Base-by-base conservation (phyloP, 805 yeast species). In the Candida pseudofarinosa region DNA sequence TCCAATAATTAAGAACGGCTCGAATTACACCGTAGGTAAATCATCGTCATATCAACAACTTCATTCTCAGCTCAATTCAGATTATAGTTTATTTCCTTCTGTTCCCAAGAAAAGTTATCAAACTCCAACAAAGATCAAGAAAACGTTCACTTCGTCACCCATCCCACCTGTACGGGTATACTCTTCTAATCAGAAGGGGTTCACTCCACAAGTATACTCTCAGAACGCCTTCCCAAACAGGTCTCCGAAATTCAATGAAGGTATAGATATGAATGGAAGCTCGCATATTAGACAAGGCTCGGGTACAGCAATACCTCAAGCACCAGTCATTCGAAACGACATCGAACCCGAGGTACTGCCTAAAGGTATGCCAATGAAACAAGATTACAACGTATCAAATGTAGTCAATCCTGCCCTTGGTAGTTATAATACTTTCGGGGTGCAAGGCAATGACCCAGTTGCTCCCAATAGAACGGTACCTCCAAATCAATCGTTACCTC, bases 41-140 rank as follows among this genome's bases (percentile, higher is more conserved):
- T 65, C 72, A 4, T 56, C 40, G 38, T 61, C 72, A 3, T 62
- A 60, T 40, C 73, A 67, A 34, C 69, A 66, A 39, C 56, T 69
- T 44, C 74, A 69, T 42, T 52, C 63, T 2, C 73, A 68, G 41
- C 61, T 69, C 33, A 52, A 48, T 23, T 58, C 61, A 10, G 73
- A 68, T 38, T 61, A 54, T 41, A 55, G 52, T 40, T 54, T 67
- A 19, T 55, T 67, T 12, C 73, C 73, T 1, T 44, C 67, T 0
- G 38, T 65, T 12, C 47, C 51, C 10, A 66, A 63, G 38, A 54
- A 61, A 20, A 41, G 59, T 18, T 65, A 65, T 42, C 63, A 56
- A 39, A 67, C 70, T 1, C 62, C 69, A 14, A 60, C 69, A 2
- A 54, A 63, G 14, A 49, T 65, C n/a, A 63, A 62, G 35, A 62